A percentile compares a stretch with the other conserved stretches of the same genome.
These are phyloP conservation scores for Cytauxzoon felis DNA, from an alignment of 169 alveolate genomes.

Conservation along the genomic window DNA sequence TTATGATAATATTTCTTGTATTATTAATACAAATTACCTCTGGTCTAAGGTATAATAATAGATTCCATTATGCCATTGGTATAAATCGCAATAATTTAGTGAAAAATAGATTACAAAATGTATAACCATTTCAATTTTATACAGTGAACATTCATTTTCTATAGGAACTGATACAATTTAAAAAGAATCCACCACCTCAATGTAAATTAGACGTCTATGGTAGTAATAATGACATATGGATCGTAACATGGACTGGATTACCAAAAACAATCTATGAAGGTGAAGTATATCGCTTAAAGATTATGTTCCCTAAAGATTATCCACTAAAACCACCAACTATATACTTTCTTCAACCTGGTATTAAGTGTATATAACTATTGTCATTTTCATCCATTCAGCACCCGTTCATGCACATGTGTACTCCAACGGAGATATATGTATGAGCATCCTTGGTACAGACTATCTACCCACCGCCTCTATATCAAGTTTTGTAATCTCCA, in stretches of 20 bases:
- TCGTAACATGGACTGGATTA: conserved; percentile 70
- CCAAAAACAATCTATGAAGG: conserved; percentile 75
- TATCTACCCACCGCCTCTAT: conserved; percentile 77
- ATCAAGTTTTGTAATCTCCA: conserved; percentile 72
- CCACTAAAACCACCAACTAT: conserved; percentile 82
- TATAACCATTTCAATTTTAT: neutral
- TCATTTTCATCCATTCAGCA: conserved; percentile 51
- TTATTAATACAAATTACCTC: too few species aligned
- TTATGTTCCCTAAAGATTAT: conserved; percentile 76
- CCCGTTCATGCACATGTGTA: conserved; percentile 82
- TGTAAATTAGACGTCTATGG: conserved; percentile 76
- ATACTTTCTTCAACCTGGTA: conserved; percentile 74
- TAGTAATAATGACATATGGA: conserved; percentile 73
- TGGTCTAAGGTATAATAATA: too few species aligned
- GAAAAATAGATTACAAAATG: conserved; percentile 41
- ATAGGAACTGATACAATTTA: conserved; percentile 61
- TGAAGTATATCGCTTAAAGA: conserved; percentile 72
- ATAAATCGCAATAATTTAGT: conserved; percentile 47
- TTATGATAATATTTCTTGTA: too few species aligned
- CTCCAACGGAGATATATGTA: conserved; percentile 81
- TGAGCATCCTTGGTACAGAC: conserved; percentile 78
- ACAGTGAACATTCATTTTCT: neutral
- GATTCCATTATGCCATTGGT: conserved; percentile 39
- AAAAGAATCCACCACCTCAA: conserved; percentile 72
- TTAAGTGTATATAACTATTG: neutral